These are phyloP conservation scores for Penicillium goetzii DNA, from an alignment of 495 filamentous ascomycete genomes.

Conservation along the genomic window DNA sequence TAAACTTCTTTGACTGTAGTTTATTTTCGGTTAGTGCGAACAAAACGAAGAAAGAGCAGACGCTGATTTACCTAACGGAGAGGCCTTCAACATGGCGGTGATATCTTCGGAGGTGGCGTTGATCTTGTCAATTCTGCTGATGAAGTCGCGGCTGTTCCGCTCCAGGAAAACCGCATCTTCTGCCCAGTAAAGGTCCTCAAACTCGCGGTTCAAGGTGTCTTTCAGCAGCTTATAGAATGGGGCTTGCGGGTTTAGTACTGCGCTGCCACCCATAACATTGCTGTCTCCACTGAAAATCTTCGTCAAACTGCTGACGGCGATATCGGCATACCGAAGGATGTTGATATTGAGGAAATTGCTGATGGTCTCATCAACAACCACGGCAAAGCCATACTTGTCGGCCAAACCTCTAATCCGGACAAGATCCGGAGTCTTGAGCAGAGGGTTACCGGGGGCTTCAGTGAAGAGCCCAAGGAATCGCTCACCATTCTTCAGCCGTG, in stretches of 20 bases:
- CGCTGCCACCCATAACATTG: conserved; percentile 96
- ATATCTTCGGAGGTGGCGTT: conserved; percentile 86
- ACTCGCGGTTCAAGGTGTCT: conserved; percentile 59
- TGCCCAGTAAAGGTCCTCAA: conserved; percentile 89
- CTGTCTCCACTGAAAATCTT: conserved; percentile 97
- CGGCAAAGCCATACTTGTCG: conserved; percentile 82
- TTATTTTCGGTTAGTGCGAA: background rate
- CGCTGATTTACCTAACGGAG: conserved; percentile 50
- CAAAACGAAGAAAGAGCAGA: background rate
- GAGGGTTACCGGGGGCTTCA: conserved; percentile 92
- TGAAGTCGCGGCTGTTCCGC: conserved; percentile 92
- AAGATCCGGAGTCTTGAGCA: conserved; percentile 84
- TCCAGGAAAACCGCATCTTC: conserved; percentile 95
- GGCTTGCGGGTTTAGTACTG: conserved; percentile 80
- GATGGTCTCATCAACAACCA: conserved; percentile 94
- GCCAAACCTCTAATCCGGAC: conserved; percentile 76
- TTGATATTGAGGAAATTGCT: conserved; percentile 96
- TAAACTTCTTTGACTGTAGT: conserved; percentile 73
- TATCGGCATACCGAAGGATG: conserved; percentile 83
- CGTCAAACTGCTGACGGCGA: conserved; percentile 91
- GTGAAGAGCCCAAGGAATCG: conserved; percentile 85
- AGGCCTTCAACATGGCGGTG: conserved; percentile 65
- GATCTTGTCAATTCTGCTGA: conserved; percentile 78
- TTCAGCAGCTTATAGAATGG: conserved; percentile 73
- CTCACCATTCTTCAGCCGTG: conserved; percentile 71